Base-by-base conservation (phyloP, 129 eudicot genomes). In the Centella asiatica region DNA sequence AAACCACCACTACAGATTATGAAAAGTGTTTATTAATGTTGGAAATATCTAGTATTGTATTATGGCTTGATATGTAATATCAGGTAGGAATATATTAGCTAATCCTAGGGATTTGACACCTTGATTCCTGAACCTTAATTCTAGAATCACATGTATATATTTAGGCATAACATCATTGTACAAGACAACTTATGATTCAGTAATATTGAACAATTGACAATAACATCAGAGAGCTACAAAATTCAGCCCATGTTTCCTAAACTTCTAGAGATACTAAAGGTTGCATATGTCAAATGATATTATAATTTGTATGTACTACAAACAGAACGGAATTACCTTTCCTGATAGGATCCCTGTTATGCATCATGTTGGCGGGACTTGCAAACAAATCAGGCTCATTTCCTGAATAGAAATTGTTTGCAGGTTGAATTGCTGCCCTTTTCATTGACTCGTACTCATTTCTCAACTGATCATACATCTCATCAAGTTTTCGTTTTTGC, bases 401-500 rank as follows among this genome's bases (percentile, higher is more conserved):
- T 67, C 96, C 70, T 25, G 82, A 57, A 66, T 72, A 92, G 81
- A 82, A 92, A 61, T 72, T 72, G 68, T 74, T 74, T 69, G 88
- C 84, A 58, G 96, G 96, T 63, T 84, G 96, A 76, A 84, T 87
- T 66, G 96, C 86, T 58, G 95, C 66, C 8, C 95, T 87, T 66
- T 92, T 92, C 46, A 77, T 24, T 18, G 94, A 87, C 24, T 90
- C 95, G 27, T 76, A 84, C 70, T 90, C 95, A 64, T 74, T 77
- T 84, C 94, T 90, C 77, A 85, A 77, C 60, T 81, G 87, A 69
- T 84, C 95, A 75, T 90, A 90, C 95, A 90, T 81, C 73, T 90
- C 98, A 61, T 90, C 98, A 62, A 90, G 94, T 71, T 90, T 90
- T 61, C 95, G 58, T 70, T 90, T 90, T 72, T 87, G 98, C 77